Conservation (phyloP, 495 filamentous ascomycete species). For the Mytilinidion resinicola region DNA sequence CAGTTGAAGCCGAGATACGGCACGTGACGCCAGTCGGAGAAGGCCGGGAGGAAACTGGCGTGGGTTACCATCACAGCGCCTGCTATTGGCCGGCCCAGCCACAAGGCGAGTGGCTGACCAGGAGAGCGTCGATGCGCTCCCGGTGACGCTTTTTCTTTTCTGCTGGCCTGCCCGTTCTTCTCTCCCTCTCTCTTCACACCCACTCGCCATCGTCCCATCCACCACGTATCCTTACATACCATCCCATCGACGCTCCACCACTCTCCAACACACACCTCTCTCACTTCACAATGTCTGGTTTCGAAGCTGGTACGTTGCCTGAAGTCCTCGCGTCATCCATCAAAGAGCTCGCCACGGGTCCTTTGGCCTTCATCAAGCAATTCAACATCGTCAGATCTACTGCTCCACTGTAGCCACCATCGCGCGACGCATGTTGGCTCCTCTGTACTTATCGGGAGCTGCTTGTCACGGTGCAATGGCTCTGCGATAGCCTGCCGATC, state of each 20-base stretch:
- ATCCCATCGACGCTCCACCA: background rate
- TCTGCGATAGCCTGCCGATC: too few relatives aligned
- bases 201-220: background rate
- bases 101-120: background rate
- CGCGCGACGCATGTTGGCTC: too few relatives aligned
- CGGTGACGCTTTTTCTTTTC: constrained; percentile 12
- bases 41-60: background rate
- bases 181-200: constrained; percentile 1
- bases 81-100: background rate
- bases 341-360: background rate
- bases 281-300: constrained; percentile 25
- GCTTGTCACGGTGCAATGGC: too few relatives aligned
- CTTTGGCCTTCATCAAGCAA: background rate
- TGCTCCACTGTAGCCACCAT: too few relatives aligned
- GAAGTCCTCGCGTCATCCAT: constrained; percentile 2
- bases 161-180: background rate
- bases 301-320: constrained; percentile 25
- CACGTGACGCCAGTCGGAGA: background rate
- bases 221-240: background rate
- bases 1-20: background rate
- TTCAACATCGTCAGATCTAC: too few relatives aligned
- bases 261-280: background rate
- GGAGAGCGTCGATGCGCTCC: background rate
- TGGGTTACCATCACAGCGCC: background rate
- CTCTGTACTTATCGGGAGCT: too few relatives aligned